Base-by-base conservation (phyloP, 768 basidiomycete genomes). In the Xerocomus potaroensis region DNA sequence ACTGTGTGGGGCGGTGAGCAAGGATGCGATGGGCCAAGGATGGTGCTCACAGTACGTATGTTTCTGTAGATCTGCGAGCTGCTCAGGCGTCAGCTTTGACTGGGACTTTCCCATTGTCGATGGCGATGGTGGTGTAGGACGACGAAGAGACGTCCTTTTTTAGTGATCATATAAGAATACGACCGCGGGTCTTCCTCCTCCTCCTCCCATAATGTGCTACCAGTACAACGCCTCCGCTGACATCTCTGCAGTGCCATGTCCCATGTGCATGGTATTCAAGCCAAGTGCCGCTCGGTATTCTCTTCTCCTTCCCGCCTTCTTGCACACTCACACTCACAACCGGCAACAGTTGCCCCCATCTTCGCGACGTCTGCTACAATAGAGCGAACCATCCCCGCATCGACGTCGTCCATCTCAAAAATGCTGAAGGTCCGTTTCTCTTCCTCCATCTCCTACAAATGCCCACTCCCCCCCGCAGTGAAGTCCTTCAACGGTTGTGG, bases 91-190 rank as follows among this genome's bases (percentile, higher is more conserved):
- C 37, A 99, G 80, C 70, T 98, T 99, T 58, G 86, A 89, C 69
- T 97, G 93, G 27, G 91, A 87, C 74, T 97, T 97, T 69, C 96
- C 96, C 96, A 97, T 97, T 65, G 66, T 77, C 66, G 71, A 52
- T 45, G 47, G 60, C 53, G 54, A 38, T 41, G 46, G 41, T 5
- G n/a, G n/a, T n/a, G n/a, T n/a, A n/a, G n/a, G n/a, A n/a, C n/a
- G 43, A 68, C 59, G 43, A 40, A 12, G 43, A 21, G 26, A 42
- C 45, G 43, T 39, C 3, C 69, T 64, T 67, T 58, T 62, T 67
- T 64, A 62, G 54, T 65, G 48, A 62, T 49, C 34, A 37, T 65
- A 66, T 64, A 64, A 66, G 59, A 64, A 55, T 55, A 57, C 59
- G 43, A 27, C 27, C 44, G 43, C 22, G 10, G 48, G 35, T 38